phyloP scores from a whole-genome alignment of 2,329 filamentous ascomycete genomes.

The Akanthomyces dipterigenus region DNA sequence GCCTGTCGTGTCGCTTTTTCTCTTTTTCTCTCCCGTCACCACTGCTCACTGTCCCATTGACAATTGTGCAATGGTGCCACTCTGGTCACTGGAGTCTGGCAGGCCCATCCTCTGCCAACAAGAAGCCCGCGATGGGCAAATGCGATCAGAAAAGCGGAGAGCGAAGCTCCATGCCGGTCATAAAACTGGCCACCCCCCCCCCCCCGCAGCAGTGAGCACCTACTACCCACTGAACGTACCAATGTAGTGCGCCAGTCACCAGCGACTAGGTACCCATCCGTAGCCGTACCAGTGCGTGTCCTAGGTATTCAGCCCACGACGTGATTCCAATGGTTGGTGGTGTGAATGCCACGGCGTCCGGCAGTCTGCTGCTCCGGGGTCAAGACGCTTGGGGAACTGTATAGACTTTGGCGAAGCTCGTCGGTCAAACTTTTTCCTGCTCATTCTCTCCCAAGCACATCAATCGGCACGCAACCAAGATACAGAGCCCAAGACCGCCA shows the following conservation, averaged over 20 bases:
- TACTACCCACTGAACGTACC: no score
- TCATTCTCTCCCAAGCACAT: not conserved
- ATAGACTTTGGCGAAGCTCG: not conserved
- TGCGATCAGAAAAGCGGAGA: constrained; percentile 14
- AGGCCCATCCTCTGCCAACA: not conserved
- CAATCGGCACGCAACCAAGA: not conserved
- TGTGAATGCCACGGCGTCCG: not conserved
- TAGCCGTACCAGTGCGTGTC: no score
- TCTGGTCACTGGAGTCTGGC: not conserved
- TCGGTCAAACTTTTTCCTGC: not conserved
- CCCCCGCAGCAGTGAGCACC: no score
- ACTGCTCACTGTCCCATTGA: not conserved
- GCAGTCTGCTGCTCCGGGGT: not conserved
- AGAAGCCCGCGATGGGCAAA: not conserved
- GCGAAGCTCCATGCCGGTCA: not conserved
- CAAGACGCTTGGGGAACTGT: not conserved
- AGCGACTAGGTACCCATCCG: no score
- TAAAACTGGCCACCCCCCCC: no score
- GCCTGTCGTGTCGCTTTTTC: no score
- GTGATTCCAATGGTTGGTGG: not conserved
- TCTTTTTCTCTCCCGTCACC: no score
- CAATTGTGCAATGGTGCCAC: not conserved
- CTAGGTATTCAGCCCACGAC: not conserved
- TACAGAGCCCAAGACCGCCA: not conserved
- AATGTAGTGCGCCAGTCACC: no score